Conservation (phyloP, 176 grass and related monocot species). For the Lolium perenne region DNA sequence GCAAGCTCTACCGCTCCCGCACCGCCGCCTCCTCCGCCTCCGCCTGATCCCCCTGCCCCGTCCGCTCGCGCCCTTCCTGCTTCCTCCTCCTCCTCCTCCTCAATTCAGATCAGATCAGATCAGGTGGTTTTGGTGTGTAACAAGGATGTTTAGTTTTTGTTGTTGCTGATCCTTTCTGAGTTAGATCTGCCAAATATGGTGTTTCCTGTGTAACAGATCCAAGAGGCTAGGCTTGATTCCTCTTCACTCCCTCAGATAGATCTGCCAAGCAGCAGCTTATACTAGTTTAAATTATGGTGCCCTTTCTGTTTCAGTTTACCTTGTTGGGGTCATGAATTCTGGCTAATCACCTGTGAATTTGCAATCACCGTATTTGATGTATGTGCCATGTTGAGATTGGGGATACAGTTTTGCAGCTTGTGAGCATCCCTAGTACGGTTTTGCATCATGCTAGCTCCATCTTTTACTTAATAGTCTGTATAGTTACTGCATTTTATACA, state of each 20-base stretch:
- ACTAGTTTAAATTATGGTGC: conserved; percentile 17
- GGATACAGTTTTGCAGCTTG: not conserved
- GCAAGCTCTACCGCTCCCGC: conserved; percentile 83
- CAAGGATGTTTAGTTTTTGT: not conserved
- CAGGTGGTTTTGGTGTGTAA: conserved; percentile 33
- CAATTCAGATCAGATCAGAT: not conserved
- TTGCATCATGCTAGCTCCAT: conserved; percentile 5
- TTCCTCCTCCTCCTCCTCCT: not conserved
- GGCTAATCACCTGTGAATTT: conserved; percentile 34
- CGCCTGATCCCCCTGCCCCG: conserved; percentile 43
- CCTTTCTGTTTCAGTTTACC: conserved; percentile 18
- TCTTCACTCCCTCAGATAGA: not conserved
- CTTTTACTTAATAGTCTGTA: conserved; percentile 25
- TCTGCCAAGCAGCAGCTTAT: conserved; percentile 24
- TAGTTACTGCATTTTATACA: not conserved
- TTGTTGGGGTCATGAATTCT: not conserved
- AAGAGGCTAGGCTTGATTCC: conserved; percentile 19
- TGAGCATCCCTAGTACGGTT: not conserved
- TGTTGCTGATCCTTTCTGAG: conserved; percentile 5
- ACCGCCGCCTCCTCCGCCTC: conserved; percentile 52
- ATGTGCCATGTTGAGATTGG: not conserved
- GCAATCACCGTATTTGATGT: not conserved
- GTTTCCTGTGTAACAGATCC: conserved; percentile 17
- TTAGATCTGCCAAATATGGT: conserved; percentile 32
- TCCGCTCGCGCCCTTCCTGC: not conserved